Evolutionary conservation across 1,284 basidiomycete species (phyloP).

Genomic region (Chalciporus sp.): DNA sequence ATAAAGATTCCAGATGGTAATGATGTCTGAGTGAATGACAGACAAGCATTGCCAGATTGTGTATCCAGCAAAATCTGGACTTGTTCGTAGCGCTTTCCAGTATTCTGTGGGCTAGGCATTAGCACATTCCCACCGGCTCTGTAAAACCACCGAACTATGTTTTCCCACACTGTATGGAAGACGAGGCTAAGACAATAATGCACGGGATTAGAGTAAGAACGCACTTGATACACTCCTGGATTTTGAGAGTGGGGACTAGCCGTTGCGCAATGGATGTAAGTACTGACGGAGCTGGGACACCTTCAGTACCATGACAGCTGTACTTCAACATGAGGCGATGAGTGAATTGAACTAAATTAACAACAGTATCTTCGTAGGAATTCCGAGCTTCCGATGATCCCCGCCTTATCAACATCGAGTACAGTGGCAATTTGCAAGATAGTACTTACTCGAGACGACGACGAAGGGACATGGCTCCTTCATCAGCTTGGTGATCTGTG

Average conservation of each 20-base stretch:
- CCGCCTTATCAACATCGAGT: background rate
- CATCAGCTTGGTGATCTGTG: background rate
- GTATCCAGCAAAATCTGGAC: slow-evolving; percentile 1
- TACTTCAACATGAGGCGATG: background rate
- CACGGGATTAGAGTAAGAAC: background rate
- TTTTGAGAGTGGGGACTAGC: background rate
- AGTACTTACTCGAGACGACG: background rate
- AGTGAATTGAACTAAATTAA: background rate
- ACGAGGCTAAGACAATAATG: background rate
- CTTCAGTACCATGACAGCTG: background rate
- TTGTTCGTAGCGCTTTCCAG: slow-evolving; percentile 4
- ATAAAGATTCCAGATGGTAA: slow-evolving; percentile 11
- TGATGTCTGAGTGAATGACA: slow-evolving; percentile 10
- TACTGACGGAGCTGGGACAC: background rate
- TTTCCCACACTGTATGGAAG: background rate
- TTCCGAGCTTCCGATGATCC: background rate
- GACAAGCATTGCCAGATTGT: slow-evolving; percentile 3
- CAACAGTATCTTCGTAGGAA: background rate
- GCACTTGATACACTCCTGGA: background rate
- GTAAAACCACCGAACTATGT: background rate
- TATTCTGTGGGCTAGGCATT: slow-evolving; percentile 6
- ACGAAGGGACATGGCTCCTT: background rate
- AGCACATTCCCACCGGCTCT: background rate
- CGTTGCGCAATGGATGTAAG: background rate
- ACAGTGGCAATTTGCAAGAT: background rate